Percentiles rank a stretch among this genome's conserved stretches.
These are phyloP conservation scores for Paspalum vaginatum DNA, from an alignment of 176 grass and related monocot species.

Conservation along the genomic window DNA sequence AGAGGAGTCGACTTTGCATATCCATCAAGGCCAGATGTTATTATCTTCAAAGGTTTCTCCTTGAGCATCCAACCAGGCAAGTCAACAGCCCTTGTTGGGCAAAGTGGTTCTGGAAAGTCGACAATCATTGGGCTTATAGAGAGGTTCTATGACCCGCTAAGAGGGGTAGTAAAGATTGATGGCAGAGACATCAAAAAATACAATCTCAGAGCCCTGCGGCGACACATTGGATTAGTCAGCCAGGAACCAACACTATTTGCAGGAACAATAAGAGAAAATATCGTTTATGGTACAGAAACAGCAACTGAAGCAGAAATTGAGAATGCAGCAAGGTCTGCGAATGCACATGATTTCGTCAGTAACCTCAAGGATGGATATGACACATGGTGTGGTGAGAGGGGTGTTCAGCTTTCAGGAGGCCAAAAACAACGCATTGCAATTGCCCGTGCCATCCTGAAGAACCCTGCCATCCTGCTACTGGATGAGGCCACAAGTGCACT, in stretches of 20 bases:
- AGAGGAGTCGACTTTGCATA: slow-evolving; percentile 81
- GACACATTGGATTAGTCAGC: slow-evolving; percentile 87
- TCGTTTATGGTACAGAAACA: slow-evolving; percentile 68
- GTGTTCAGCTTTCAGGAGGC: slow-evolving; percentile 89
- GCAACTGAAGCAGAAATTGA: slow-evolving; percentile 73
- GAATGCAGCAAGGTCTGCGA: slow-evolving; percentile 73
- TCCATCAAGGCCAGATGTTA: slow-evolving; percentile 67
- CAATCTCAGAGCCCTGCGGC: slow-evolving; percentile 64
- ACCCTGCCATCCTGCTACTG: slow-evolving; percentile 75
- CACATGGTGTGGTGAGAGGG: slow-evolving; percentile 86
- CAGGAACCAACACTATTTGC: slow-evolving; percentile 97
- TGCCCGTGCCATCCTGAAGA: slow-evolving; percentile 89
- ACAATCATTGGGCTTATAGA: slow-evolving; percentile 94
- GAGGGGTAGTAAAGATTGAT: slow-evolving; percentile 73
- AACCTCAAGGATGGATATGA: slow-evolving; percentile 91
- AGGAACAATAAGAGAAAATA: slow-evolving; percentile 81
- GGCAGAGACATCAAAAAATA: slow-evolving; percentile 75
- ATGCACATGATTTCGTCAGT: slow-evolving; percentile 95
- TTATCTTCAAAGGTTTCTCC: slow-evolving; percentile 88
- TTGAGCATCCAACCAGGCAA: slow-evolving; percentile 82
- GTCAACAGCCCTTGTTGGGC: slow-evolving; percentile 88
- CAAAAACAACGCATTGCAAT: slow-evolving; percentile 97
- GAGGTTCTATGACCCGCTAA: slow-evolving; percentile 88
- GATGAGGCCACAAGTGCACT: slow-evolving; percentile 96
- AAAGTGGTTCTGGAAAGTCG: slow-evolving; percentile 97